Conservation (phyloP, 352 stramenopile genomes). For the Globisporangium abappressorium region DNA sequence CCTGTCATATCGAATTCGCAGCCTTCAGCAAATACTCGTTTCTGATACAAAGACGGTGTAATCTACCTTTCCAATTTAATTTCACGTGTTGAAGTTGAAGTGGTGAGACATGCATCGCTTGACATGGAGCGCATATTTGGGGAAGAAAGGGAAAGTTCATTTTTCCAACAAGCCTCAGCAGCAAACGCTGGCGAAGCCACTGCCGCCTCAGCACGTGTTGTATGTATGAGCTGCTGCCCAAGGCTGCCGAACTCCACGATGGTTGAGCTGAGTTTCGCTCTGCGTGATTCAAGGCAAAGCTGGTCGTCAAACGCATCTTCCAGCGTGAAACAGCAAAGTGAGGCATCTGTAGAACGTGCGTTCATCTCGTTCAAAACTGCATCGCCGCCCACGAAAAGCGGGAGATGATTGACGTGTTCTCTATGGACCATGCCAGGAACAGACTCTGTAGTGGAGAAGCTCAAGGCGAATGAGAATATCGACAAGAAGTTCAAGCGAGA, state of each 20-base stretch:
- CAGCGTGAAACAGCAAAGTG: too few species aligned
- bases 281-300: too few species aligned
- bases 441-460: neutral
- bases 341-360: too few species aligned
- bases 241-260: constrained; percentile 65
- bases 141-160: neutral
- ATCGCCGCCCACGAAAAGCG: neutral
- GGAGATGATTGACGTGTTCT: neutral
- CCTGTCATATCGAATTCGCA: neutral
- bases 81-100: neutral
- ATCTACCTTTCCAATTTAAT: neutral
- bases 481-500: neutral
- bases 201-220: constrained; percentile 13
- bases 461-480: neutral
- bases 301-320: too few species aligned
- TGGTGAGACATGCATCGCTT: neutral
- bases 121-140: neutral
- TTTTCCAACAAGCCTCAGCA: neutral
- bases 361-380: neutral
- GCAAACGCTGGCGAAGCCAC: neutral
- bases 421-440: neutral
- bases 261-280: too few species aligned
- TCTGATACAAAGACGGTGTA: neutral
- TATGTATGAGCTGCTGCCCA: constrained; percentile 55
- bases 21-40: too few species aligned